Evolutionary conservation across 192 early-diverging fungal genomes (phyloP).

Genomic region (Chytriomyces hyalinus): DNA sequence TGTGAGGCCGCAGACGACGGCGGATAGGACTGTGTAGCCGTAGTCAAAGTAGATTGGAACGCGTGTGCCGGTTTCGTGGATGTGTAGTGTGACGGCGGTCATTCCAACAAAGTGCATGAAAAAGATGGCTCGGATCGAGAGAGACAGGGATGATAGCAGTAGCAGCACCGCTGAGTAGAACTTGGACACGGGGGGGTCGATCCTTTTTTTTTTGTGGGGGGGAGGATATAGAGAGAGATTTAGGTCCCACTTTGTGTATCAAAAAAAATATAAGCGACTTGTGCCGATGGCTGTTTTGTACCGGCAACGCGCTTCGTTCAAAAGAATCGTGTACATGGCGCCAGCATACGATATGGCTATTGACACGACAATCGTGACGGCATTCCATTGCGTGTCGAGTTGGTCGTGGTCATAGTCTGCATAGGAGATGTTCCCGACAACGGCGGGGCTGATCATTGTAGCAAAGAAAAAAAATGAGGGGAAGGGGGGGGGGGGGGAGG

Average conservation of each 20-base stretch:
- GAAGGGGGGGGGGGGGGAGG: no score
- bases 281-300: not conserved
- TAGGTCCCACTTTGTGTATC: not conserved
- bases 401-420: not conserved
- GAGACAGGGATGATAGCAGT: not conserved
- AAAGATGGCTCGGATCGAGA: constrained; percentile 18
- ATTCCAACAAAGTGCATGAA: constrained; percentile 27
- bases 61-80: not conserved
- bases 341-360: constrained; percentile 17
- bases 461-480: no score
- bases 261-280: not conserved
- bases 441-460: no score
- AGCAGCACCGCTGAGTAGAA: not conserved
- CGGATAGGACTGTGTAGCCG: constrained; percentile 6
- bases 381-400: not conserved
- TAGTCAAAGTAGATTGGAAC: constrained; percentile 19
- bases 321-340: constrained; percentile 16
- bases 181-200: constrained; percentile 1
- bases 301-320: constrained; percentile 13
- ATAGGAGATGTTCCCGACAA: no score
- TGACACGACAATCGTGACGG: not conserved
- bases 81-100: constrained; percentile 10
- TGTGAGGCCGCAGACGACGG: not conserved
- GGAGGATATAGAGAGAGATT: no score
- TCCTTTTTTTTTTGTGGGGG: no score